phyloP scores from a whole-genome alignment of 2,329 filamentous ascomycete species.

The Plectosphaerella plurivora region DNA sequence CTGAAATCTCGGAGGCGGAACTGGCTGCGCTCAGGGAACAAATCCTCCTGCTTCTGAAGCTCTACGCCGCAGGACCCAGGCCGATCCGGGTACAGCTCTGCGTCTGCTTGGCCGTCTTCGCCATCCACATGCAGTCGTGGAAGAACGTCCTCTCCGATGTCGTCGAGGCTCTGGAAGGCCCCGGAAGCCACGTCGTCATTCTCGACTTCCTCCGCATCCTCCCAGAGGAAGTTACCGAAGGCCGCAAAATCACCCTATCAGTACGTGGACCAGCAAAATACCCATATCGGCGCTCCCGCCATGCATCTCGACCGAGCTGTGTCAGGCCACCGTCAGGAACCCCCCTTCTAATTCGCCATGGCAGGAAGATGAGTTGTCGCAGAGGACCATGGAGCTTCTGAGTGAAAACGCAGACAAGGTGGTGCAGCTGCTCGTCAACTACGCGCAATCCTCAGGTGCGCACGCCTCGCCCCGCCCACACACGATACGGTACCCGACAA shows the following conservation, averaged over 20 bases:
- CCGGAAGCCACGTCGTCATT: slow-evolving; percentile 78
- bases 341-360: slow-evolving; percentile 41
- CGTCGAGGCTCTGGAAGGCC: slow-evolving; percentile 70
- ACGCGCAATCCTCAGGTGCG: slow-evolving; percentile 86
- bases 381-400: slow-evolving; percentile 83
- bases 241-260: slow-evolving; percentile 98
- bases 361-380: slow-evolving; percentile 91
- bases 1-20: slow-evolving; percentile 76
- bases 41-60: slow-evolving; percentile 73
- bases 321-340: slow-evolving; percentile 30
- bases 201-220: slow-evolving; percentile 95
- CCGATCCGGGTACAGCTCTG: slow-evolving; percentile 87
- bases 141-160: slow-evolving; percentile 85
- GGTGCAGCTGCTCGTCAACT: slow-evolving; percentile 80
- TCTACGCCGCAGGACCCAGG: slow-evolving; percentile 77
- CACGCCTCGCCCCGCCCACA: neutral
- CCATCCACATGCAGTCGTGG: slow-evolving; percentile 95
- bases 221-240: slow-evolving; percentile 97
- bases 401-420: slow-evolving; percentile 88
- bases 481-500: neutral
- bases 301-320: slow-evolving; percentile 26
- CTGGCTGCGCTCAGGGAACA: slow-evolving; percentile 77
- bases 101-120: slow-evolving; percentile 89
- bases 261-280: slow-evolving; percentile 71
- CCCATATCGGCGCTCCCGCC: slow-evolving; percentile 29